Percentiles rank a stretch among this genome's conserved stretches.
phyloP scores from a whole-genome alignment of 352 stramenopile species.

The Globisporangium camurandrum region DNA sequence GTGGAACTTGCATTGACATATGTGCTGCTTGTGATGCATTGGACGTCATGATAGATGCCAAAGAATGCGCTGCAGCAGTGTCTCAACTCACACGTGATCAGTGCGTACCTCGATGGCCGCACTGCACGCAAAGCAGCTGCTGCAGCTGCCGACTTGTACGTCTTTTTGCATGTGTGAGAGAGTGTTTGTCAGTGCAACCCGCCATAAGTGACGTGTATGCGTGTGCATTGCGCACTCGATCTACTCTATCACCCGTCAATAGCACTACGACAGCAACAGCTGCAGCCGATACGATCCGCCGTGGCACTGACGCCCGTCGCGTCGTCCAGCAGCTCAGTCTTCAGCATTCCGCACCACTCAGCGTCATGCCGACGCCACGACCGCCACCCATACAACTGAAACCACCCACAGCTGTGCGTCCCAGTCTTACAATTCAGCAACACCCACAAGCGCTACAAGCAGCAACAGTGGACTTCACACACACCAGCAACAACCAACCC shows the following conservation, averaged over 20 bases:
- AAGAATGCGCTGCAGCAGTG: conserved; percentile 57
- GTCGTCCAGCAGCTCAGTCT: conserved; percentile 12
- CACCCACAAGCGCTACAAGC: not conserved
- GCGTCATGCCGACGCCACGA: conserved; percentile 33
- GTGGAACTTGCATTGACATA: too few species aligned
- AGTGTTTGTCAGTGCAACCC: too few species aligned
- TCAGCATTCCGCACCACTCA: conserved; percentile 11
- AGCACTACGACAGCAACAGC: too few species aligned
- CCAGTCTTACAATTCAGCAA: not conserved
- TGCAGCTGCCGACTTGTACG: not conserved
- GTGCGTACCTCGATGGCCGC: conserved; percentile 54
- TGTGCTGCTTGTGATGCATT: not conserved
- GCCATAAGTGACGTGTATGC: too few species aligned
- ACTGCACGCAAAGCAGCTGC: conserved; percentile 28
- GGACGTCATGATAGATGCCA: conserved; percentile 17
- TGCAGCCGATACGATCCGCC: conserved; percentile 25
- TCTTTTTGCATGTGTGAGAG: conserved; percentile 4
- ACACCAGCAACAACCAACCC: not conserved
- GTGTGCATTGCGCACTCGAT: too few species aligned
- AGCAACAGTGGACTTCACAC: conserved; percentile 23
- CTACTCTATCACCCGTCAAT: too few species aligned
- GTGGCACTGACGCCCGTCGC: conserved; percentile 26
- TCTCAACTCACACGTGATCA: conserved; percentile 76
- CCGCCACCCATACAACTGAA: too few species aligned
- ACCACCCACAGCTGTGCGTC: too few species aligned